phyloP scores from a whole-genome alignment of 2,329 filamentous ascomycete genomes.

The Aspergillus sp. region DNA sequence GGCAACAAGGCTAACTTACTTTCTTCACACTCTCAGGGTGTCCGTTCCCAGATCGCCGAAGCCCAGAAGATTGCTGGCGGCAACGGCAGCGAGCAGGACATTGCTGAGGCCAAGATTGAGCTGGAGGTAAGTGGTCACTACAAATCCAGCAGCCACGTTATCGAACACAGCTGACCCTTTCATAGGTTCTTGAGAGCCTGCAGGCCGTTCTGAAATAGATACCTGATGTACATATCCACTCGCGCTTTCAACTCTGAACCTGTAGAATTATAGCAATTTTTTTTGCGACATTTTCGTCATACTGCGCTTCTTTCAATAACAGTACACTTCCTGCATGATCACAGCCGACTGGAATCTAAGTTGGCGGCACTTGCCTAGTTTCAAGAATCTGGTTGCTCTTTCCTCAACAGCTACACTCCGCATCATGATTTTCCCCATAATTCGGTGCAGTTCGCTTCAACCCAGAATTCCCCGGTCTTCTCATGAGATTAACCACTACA shows the following conservation, averaged over 20 bases:
- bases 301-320: neutral
- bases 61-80: constrained; percentile 92
- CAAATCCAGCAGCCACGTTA: neutral
- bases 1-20: constrained; percentile 4
- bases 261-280: constrained; percentile 45
- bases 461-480: neutral
- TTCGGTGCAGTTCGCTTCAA: neutral
- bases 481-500: neutral
- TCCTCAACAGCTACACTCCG: neutral
- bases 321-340: neutral
- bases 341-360: too few relatives aligned
- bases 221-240: constrained; percentile 42
- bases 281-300: constrained; percentile 17
- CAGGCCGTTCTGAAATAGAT: constrained; percentile 51
- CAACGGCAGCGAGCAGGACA: constrained; percentile 90
- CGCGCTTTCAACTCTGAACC: constrained; percentile 30
- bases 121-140: constrained; percentile 69
- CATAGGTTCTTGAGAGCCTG: constrained; percentile 51
- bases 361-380: neutral
- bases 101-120: constrained; percentile 99
- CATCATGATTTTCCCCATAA: neutral
- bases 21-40: constrained; percentile 53
- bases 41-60: constrained; percentile 87
- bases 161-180: constrained; percentile 10
- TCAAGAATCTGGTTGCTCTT: constrained; percentile 4